Conservation (phyloP, 208 protist species). For the Naegleria fowleri region DNA sequence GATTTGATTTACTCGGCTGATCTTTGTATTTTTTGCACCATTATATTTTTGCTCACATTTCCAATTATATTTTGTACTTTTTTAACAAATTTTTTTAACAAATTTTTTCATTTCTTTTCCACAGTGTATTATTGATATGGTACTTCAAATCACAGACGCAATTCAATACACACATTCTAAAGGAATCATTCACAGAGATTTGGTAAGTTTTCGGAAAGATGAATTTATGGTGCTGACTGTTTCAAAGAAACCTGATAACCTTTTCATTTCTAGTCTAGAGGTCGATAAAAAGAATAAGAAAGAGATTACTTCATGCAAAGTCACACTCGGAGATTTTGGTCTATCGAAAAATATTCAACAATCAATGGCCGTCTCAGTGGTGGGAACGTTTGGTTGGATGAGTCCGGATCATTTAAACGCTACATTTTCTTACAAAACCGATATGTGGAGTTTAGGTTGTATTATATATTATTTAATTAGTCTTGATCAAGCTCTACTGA, state of each 20-base stretch:
- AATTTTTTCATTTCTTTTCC: background rate
- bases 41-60: too few relatives aligned
- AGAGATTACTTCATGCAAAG: background rate
- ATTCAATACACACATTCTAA: conserved; percentile 6
- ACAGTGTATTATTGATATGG: background rate
- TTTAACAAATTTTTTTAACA: background rate
- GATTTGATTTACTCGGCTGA: too few relatives aligned
- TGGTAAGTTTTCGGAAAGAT: background rate
- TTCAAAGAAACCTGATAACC: background rate
- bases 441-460: background rate
- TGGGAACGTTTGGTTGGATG: background rate
- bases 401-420: background rate
- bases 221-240: too few relatives aligned
- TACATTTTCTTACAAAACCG: background rate
- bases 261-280: background rate
- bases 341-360: background rate
- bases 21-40: too few relatives aligned
- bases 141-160: background rate
- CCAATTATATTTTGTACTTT: background rate
- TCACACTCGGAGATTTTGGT: background rate
- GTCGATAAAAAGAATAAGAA: background rate
- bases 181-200: conserved; percentile 26
- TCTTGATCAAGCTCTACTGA: background rate
- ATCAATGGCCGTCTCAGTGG: background rate
- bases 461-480: background rate